A percentile compares a stretch with the other conserved stretches of the same genome.
These are phyloP conservation scores for Pythium pyrilobum DNA, from an alignment of 352 stramenopile genomes.

Conservation along the genomic window DNA sequence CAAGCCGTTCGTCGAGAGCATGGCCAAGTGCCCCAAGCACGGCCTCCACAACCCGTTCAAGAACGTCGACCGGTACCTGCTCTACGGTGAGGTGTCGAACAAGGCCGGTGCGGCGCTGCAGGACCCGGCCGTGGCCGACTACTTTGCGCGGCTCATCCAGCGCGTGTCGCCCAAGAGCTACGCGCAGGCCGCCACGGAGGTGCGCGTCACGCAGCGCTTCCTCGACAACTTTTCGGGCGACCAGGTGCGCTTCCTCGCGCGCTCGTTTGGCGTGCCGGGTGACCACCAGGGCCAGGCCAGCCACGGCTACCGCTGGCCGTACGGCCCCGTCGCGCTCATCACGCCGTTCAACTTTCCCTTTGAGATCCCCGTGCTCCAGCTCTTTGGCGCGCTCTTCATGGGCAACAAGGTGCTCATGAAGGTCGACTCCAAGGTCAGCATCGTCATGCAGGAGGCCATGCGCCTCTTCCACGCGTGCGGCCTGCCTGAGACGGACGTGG, in stretches of 20 bases:
- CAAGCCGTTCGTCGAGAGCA: slow-evolving; percentile 89
- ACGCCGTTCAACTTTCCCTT: slow-evolving; percentile 98
- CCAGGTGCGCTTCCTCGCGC: slow-evolving; percentile 95
- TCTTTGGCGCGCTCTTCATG: slow-evolving; percentile 98
- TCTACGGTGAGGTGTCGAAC: slow-evolving; percentile 79
- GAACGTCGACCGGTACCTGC: slow-evolving; percentile 92
- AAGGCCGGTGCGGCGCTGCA: slow-evolving; percentile 80
- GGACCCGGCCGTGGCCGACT: slow-evolving; percentile 91
- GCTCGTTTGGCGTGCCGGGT: slow-evolving; percentile 94
- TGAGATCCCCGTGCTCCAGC: slow-evolving; percentile 98
- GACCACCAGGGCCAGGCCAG: slow-evolving; percentile 96
- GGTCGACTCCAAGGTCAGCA: slow-evolving; percentile 92
- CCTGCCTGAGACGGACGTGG: slow-evolving; percentile 93
- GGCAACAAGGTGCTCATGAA: slow-evolving; percentile 98
- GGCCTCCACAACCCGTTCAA: slow-evolving; percentile 98
- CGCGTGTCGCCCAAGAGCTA: slow-evolving; percentile 97
- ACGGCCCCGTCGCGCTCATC: slow-evolving; percentile 94
- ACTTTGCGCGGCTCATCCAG: slow-evolving; percentile 95
- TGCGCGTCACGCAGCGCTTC: slow-evolving; percentile 94
- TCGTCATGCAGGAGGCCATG: slow-evolving; percentile 98
- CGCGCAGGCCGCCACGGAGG: slow-evolving; percentile 89
- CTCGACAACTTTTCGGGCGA: slow-evolving; percentile 97
- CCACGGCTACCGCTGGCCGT: slow-evolving; percentile 95
- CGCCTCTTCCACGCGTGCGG: slow-evolving; percentile 94
- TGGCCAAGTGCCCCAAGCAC: slow-evolving; percentile 92